Percentiles rank a stretch among this genome's conserved stretches.
phyloP scores from a whole-genome alignment of 164 flowering plant species.

The Macadamia integrifolia region DNA sequence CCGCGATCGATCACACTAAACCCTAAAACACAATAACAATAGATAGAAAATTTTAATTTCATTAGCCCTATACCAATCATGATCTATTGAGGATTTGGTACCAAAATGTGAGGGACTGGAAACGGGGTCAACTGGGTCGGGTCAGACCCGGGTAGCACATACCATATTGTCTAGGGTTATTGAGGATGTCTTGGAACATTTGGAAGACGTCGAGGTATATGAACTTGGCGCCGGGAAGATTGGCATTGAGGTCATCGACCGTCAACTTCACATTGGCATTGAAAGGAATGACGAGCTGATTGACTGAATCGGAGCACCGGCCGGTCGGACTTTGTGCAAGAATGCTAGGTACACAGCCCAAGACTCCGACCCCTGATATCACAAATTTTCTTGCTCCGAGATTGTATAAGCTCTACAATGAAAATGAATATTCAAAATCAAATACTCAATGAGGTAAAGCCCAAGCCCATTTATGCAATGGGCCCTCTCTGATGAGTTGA shows the following conservation, averaged over 20 bases:
- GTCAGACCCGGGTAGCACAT: background rate
- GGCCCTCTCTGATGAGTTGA: too few relatives aligned
- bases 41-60: too few relatives aligned
- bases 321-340: slow-evolving; percentile 45
- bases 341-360: slow-evolving; percentile 81
- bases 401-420: slow-evolving; percentile 52
- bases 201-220: slow-evolving; percentile 38
- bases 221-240: slow-evolving; percentile 57
- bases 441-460: too few relatives aligned
- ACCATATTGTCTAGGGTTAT: slow-evolving; percentile 49
- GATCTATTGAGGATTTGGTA: too few relatives aligned
- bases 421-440: too few relatives aligned
- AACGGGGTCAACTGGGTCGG: too few relatives aligned
- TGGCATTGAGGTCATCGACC: slow-evolving; percentile 46
- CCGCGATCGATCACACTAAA: background rate
- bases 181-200: slow-evolving; percentile 55
- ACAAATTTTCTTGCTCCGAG: slow-evolving; percentile 66
- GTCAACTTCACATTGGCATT: slow-evolving; percentile 51
- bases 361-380: slow-evolving; percentile 49
- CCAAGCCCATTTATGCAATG: too few relatives aligned
- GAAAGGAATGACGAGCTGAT: slow-evolving; percentile 49
- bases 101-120: too few relatives aligned
- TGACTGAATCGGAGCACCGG: slow-evolving; percentile 51
- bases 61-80: too few relatives aligned
- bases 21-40: background rate